Evolutionary conservation across 345 rosid species (phyloP).

Genomic region (Eucalyptus erythrocorys): DNA sequence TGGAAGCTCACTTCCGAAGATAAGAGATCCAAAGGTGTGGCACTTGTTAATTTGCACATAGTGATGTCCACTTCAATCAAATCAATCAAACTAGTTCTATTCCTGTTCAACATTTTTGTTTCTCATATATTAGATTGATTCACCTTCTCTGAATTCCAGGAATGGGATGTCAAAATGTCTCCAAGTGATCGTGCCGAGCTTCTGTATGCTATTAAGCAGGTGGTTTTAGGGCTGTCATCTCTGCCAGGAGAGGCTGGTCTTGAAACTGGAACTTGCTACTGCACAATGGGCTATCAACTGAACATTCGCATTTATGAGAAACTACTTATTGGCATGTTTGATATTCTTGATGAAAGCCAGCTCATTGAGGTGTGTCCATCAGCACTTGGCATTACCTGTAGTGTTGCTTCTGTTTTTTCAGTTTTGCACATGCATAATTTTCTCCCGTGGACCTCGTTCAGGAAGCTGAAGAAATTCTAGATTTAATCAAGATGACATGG

Average conservation of each 20-base stretch:
- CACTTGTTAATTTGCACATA: conserved; percentile 2
- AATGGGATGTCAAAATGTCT: conserved; percentile 64
- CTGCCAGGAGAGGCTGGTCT: conserved; percentile 51
- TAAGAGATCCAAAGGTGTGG: conserved; percentile 65
- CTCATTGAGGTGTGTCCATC: conserved; percentile 60
- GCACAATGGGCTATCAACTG: conserved; percentile 76
- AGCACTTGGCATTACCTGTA: not conserved
- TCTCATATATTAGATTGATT: not conserved
- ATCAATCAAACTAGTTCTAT: not conserved
- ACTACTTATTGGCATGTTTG: conserved; percentile 64
- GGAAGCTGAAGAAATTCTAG: conserved; percentile 64
- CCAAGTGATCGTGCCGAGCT: conserved; percentile 68
- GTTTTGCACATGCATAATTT: not conserved
- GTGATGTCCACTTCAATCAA: not conserved
- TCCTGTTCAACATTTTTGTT: not conserved
- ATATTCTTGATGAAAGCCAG: conserved; percentile 89
- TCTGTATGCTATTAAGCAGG: conserved; percentile 57
- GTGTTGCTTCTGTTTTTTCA: not conserved
- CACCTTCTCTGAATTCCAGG: conserved; percentile 22
- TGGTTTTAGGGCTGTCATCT: conserved; percentile 48
- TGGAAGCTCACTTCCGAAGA: conserved; percentile 56
- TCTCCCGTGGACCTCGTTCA: conserved; percentile 5
- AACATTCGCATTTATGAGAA: conserved; percentile 73
- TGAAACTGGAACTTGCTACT: conserved; percentile 63
- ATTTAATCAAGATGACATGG: conserved; percentile 64